Evolutionary conservation across 257 asterid genomes (phyloP), one percentile per base, ranked within the genome.

Genomic region (Galeopsis tetrahit): DNA sequence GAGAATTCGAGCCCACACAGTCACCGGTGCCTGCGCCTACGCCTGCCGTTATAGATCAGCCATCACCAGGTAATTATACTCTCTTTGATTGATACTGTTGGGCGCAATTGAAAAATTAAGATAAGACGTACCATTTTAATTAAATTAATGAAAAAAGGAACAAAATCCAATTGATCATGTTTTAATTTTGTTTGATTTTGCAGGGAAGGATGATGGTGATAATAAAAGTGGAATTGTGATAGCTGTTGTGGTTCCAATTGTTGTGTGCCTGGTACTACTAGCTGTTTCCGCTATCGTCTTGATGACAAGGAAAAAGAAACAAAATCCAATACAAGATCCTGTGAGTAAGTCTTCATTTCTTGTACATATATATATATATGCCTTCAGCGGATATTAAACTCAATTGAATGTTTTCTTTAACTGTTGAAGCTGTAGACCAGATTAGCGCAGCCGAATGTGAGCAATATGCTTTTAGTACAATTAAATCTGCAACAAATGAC

Each of bases 401-500:
- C 46, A 15, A 21, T 44, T 61, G 49, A 46, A 9, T 1, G 33
- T 72, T 21, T 56, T 66, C 46, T 46, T 21, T 21, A 21, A 21
- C 10, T 5, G n/a, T 66, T 32, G 76, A 68, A 3, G 77, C 10
- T 21, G 4, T 60, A 60, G 74, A 69, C 4, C 66, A 21, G 0
- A 63, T 69, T 14, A 34, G 63, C 56, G 44, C 56, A 1, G 40
- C 17, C 8, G 71, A 74, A 13, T 75, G 71, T 13, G 38, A 46
- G 10, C 82, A 70, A 33, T 74, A 71, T 49, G 78, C 53, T 5
- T 44, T 81, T 15, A 14, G 31, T 4, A 42, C 15, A 14, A 75
- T 81, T 3, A 77, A 66, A 69, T 66, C 61, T 10, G 82, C 80
- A n/a, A 81, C 85, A 5, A 32, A 66, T 48, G 65, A 74, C 36